Percentiles rank a stretch among this genome's conserved stretches.
These are phyloP conservation scores for Aspergillus spinulosporus DNA, from an alignment of 2,329 filamentous ascomycete species.

Conservation along the genomic window DNA sequence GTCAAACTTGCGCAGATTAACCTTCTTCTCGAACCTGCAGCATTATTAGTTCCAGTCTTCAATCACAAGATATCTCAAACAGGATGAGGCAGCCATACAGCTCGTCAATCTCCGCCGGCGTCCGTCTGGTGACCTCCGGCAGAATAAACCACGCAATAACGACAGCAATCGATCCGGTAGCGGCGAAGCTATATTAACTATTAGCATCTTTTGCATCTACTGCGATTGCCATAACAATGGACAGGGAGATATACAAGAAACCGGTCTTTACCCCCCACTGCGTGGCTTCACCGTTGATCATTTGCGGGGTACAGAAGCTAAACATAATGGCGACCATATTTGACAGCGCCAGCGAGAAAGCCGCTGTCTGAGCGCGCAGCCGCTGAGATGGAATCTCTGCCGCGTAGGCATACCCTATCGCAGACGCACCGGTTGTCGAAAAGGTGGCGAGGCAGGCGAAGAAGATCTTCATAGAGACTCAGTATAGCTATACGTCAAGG, in stretches of 20 bases:
- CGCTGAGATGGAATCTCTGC: constrained; percentile 45
- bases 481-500: neutral
- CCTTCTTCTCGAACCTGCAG: constrained; percentile 37
- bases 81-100: constrained; percentile 22
- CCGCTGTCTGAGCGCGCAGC: constrained; percentile 43
- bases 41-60: neutral
- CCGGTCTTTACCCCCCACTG: constrained; percentile 49
- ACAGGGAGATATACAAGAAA: constrained; percentile 41
- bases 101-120: constrained; percentile 51
- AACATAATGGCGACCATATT: constrained; percentile 48
- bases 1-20: constrained; percentile 40
- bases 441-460: constrained; percentile 45
- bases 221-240: constrained; percentile 30
- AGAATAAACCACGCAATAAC: constrained; percentile 49
- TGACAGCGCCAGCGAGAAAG: constrained; percentile 42
- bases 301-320: constrained; percentile 48
- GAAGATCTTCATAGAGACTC: constrained; percentile 35
- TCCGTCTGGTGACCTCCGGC: constrained; percentile 55
- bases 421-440: constrained; percentile 45
- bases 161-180: constrained; percentile 29
- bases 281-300: constrained; percentile 42
- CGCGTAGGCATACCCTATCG: constrained; percentile 47
- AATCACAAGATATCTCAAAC: neutral
- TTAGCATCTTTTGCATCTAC: neutral
- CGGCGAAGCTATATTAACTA: constrained; percentile 33